These are phyloP conservation scores for Lactifluus volemus DNA, from an alignment of 768 basidiomycete genomes.

Conservation along the genomic window DNA sequence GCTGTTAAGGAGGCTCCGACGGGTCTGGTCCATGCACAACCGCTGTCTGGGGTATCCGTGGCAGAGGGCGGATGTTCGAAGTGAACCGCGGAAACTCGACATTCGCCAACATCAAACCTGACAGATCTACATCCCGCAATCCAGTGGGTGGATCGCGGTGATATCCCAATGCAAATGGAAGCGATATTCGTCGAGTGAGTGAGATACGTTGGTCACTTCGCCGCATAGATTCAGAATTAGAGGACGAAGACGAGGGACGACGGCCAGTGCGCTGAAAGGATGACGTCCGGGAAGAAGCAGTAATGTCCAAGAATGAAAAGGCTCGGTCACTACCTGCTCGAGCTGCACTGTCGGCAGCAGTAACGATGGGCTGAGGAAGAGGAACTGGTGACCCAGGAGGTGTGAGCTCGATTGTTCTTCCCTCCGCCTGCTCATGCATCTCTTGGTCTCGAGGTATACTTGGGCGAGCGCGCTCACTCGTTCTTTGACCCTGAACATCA, in stretches of 20 bases:
- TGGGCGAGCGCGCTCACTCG: neutral
- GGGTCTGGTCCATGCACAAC: neutral
- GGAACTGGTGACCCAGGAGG: neutral
- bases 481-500: neutral
- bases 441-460: constrained; percentile 4
- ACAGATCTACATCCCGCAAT: neutral
- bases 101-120: neutral
- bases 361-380: neutral
- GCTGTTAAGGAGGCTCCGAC: neutral
- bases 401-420: neutral
- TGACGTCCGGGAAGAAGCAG: constrained; percentile 14
- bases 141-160: neutral
- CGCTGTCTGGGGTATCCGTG: constrained; percentile 6
- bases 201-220: neutral
- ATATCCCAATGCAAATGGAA: constrained; percentile 17
- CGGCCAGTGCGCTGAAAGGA: neutral
- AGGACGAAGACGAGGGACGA: constrained; percentile 6
- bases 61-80: constrained; percentile 8
- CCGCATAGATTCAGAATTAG: constrained; percentile 5
- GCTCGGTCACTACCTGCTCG: neutral
- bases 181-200: constrained; percentile 13
- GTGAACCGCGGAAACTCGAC: constrained; percentile 12
- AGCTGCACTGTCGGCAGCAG: neutral
- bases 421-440: neutral
- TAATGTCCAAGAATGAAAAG: constrained; percentile 20